These are phyloP conservation scores for Phytophthora tentaculata DNA, from an alignment of 352 stramenopile species.

Conservation along the genomic window DNA sequence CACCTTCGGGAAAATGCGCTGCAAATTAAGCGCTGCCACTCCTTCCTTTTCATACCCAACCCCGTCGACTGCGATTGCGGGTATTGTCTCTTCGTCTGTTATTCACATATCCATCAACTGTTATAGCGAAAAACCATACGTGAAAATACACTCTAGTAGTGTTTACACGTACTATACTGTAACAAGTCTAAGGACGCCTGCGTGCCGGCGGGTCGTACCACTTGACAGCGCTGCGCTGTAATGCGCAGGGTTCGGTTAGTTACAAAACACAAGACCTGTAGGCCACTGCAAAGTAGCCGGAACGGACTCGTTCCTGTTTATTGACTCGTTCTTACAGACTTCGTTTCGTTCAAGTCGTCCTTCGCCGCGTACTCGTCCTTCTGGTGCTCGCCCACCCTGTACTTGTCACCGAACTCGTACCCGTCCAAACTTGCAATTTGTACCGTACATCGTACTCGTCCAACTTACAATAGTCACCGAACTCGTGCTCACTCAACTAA, in stretches of 20 bases:
- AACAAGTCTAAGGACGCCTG: neutral
- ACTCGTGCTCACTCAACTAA: neutral
- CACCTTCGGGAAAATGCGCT: no score
- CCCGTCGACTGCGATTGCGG: no score
- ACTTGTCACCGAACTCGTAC: neutral
- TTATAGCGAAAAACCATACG: no score
- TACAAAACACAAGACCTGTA: neutral
- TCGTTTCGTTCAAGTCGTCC: neutral
- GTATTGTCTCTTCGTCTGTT: no score
- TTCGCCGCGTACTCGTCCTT: neutral
- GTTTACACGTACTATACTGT: no score
- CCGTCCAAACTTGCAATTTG: neutral
- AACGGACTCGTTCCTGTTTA: neutral
- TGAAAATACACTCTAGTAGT: no score
- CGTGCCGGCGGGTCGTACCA: neutral
- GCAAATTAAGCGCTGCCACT: no score
- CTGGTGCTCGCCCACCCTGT: neutral
- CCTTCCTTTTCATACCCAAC: no score
- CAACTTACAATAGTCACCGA: neutral
- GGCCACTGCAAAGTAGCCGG: neutral
- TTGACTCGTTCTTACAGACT: neutral
- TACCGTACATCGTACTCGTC: neutral
- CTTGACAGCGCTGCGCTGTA: neutral
- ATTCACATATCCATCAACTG: no score
- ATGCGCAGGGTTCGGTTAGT: neutral